Evolutionary conservation across 1,139 yeast species (phyloP), one percentile per base, ranked within the genome.

Genomic region (Yamadazyma sp.): DNA sequence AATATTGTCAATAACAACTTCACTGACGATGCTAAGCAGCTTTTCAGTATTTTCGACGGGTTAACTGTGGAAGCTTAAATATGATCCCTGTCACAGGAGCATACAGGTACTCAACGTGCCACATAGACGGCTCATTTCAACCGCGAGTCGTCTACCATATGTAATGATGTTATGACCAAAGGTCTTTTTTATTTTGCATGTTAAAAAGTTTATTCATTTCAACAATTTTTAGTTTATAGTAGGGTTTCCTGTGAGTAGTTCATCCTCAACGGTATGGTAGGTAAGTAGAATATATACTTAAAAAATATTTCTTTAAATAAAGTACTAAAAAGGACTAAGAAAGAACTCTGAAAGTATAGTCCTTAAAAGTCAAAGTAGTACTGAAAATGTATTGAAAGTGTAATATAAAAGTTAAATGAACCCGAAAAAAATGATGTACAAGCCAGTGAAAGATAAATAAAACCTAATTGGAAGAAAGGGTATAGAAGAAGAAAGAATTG

Each of bases 1-100:
- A 90, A 89, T 62, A 78, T 92, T 56, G 97, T 92, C 43, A 94
- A 90, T 65, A 92, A 92, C 58, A 90, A 90, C 56, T 92, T 83
- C 46, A 62, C 74, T 54, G 67, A 72, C 51, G 66, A 65, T 49
- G 65, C 75, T 46, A 66, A 67, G 26, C 69, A 73, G 42, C 74
- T 80, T 47, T 80, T 80, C 54, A 48, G 55, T 14, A 54, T 66
- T 43, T 62, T 67, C 40, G 57, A 62, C 20, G 63, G 56, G 18
- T 53, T 64, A 35, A 45, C 55, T 6, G 29, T 27, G 12, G 14
- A 27, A 23, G 26, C n/a, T 11, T 23, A 23, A 23, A 17, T n/a
- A n/a, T 22, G 24, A 37, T 39, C 6, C 21, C 8, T 18, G 21
- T 18, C 21, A 18, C 21, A 18, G 8, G 21, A n/a, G n/a, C n/a